Base-by-base conservation (phyloP, 306 rosid species). In the Acacia confusa region DNA sequence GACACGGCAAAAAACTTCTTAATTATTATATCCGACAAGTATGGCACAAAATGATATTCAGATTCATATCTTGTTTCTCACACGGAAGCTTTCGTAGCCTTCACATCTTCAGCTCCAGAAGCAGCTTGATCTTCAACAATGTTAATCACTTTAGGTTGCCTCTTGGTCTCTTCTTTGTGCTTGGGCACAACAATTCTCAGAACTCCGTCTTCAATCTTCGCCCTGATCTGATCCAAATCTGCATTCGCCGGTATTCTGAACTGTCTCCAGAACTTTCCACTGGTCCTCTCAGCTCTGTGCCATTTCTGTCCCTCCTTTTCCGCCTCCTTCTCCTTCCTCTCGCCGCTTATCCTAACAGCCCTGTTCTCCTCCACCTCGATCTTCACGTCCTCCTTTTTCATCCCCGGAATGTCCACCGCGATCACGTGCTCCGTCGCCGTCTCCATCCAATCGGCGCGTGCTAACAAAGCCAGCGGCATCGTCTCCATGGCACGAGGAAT, bases 361-460 rank as follows among this genome's bases (percentile, higher is more conserved):
- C 88, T 67, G 77, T 84, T 86, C 78, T 88, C 88, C 63, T 88
- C 89, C 47, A 86, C 85, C 83, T 88, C 86, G 0, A 84, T 64
- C 73, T 84, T 82, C 38, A 88, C 72, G 3, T 84, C 88, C 0
- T 79, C 85, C 52, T 65, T 82, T 76, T 77, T 88, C 86, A 88
- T 9, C 43, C 90, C 92, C 0, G 90, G 88, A 0, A 86, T 2
- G 68, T 88, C 92, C 63, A 88, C 4, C 3, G 41, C 3, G 10
- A 88, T 86, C 15, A 80, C 27, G 22, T 88, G 92, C 4, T 60
- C 82, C 0, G 82, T 14, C 1, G 82, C 11, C 0, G 86, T 89
- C 70, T 87, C 88, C 61, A 78, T 86, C 92, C 89, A 88, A 41
- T 88, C 92, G 2, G 88, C 88, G 16, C 85, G 87, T 1, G 91